Conservation (phyloP, 345 rosid genomes). For the Streptanthus diversifolius region DNA sequence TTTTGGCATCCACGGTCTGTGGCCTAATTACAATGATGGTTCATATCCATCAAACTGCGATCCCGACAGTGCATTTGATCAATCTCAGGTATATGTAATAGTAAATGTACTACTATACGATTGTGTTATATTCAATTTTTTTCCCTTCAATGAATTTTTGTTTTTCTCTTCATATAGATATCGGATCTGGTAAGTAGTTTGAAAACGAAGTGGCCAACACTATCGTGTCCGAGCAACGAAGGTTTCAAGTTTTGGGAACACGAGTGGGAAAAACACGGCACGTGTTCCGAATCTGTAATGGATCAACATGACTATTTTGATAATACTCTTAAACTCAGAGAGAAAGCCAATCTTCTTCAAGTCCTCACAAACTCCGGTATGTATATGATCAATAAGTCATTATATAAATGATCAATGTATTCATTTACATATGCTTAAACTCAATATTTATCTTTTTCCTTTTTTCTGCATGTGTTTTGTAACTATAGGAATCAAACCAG, state of each 20-base stretch:
- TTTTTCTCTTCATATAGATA: conserved; percentile 41
- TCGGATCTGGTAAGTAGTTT: conserved; percentile 45
- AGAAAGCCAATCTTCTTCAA: conserved; percentile 55
- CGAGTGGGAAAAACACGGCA: conserved; percentile 85
- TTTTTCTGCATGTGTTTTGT: background rate
- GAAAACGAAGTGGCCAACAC: conserved; percentile 63
- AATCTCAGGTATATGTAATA: conserved; percentile 48
- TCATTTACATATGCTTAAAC: background rate
- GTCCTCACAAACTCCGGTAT: conserved; percentile 46
- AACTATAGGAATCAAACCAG: conserved; percentile 52
- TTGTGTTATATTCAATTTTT: background rate
- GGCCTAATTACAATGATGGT: conserved; percentile 83
- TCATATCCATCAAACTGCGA: conserved; percentile 62
- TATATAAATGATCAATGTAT: background rate
- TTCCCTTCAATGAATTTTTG: background rate
- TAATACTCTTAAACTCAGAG: conserved; percentile 48
- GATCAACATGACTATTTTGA: conserved; percentile 69
- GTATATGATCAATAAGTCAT: no score
- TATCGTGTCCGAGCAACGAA: conserved; percentile 67
- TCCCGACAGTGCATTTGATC: conserved; percentile 43
- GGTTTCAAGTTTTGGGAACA: conserved; percentile 71
- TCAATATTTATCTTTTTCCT: background rate
- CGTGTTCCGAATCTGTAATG: conserved; percentile 68
- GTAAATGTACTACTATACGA: background rate
- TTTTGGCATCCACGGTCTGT: conserved; percentile 90